Evolutionary conservation across 129 eudicot species (phyloP).

Genomic region (Arctium minus): DNA sequence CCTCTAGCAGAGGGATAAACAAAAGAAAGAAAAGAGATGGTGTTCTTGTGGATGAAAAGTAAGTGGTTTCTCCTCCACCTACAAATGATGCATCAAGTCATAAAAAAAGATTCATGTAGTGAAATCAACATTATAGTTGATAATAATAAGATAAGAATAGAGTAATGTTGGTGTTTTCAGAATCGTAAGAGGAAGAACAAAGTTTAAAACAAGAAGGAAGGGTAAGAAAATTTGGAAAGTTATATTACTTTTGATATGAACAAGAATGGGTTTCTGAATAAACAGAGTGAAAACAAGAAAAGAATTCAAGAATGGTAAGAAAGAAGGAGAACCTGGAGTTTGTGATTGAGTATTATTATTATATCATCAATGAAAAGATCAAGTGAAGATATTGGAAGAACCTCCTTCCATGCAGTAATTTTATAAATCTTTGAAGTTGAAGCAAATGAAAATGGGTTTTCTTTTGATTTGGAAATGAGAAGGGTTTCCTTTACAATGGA

Average conservation of each 20-base stretch:
- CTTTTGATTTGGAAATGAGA: too few species aligned
- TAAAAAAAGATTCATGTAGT: not conserved
- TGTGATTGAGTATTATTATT: not conserved
- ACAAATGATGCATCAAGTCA: too few species aligned
- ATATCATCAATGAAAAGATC: not conserved
- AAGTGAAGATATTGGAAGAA: not conserved
- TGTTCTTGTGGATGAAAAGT: constrained; percentile 26
- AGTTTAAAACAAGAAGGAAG: constrained; percentile 2
- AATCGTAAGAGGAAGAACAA: too few species aligned
- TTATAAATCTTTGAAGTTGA: not conserved
- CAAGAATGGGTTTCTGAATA: not conserved
- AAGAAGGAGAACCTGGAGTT: not conserved
- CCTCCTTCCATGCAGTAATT: not conserved
- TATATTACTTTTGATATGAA: too few species aligned
- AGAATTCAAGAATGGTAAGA: not conserved
- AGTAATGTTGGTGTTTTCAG: too few species aligned
- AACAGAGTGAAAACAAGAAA: not conserved
- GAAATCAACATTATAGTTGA: not conserved
- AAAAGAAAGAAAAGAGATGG: constrained; percentile 41
- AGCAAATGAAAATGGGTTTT: too few species aligned
- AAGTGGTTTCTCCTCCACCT: constrained; percentile 48
- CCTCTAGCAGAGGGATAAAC: constrained; percentile 34
- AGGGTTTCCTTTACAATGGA: too few species aligned
- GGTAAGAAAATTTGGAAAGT: too few species aligned
- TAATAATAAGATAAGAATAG: not conserved